Conservation (phyloP, 2,329 filamentous ascomycete species). For the Colletotrichum kahawae region DNA sequence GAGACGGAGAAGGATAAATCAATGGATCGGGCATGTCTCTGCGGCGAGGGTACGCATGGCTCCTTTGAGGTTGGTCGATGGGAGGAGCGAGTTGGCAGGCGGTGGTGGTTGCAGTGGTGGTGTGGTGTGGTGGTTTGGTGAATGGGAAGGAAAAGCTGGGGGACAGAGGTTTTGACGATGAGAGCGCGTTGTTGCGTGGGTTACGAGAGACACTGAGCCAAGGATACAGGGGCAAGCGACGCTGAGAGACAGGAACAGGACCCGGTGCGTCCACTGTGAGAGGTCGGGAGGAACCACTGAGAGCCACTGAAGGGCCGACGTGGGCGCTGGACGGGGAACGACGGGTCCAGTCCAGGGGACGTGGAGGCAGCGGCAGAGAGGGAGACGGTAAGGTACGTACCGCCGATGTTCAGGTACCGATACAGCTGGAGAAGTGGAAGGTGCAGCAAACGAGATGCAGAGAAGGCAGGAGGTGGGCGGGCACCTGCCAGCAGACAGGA, state of each 20-base stretch:
- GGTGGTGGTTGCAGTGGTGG: neutral
- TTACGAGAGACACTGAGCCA: neutral
- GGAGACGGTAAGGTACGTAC: neutral
- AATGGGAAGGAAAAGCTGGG: neutral
- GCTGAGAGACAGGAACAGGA: slow-evolving; percentile 12
- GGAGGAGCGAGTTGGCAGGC: neutral
- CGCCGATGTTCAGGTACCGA: neutral
- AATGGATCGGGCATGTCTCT: slow-evolving; percentile 19
- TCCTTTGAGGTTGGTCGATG: neutral
- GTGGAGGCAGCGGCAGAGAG: neutral
- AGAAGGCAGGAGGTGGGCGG: neutral
- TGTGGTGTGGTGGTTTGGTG: neutral
- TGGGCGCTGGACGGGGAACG: neutral
- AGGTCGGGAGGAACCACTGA: neutral
- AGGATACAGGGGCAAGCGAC: neutral
- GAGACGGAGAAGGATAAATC: slow-evolving; percentile 28
- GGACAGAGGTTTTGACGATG: slow-evolving; percentile 21
- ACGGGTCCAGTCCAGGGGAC: neutral
- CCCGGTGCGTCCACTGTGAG: neutral
- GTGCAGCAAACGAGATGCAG: neutral
- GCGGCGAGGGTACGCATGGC: slow-evolving; percentile 10
- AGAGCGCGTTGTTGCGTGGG: neutral
- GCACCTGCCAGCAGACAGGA: neutral
- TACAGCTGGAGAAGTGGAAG: neutral
- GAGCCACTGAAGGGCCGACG: neutral